These are phyloP conservation scores for Dendrocalamus latiflorus DNA, from an alignment of 202 grass and related monocot genomes.

Conservation along the genomic window DNA sequence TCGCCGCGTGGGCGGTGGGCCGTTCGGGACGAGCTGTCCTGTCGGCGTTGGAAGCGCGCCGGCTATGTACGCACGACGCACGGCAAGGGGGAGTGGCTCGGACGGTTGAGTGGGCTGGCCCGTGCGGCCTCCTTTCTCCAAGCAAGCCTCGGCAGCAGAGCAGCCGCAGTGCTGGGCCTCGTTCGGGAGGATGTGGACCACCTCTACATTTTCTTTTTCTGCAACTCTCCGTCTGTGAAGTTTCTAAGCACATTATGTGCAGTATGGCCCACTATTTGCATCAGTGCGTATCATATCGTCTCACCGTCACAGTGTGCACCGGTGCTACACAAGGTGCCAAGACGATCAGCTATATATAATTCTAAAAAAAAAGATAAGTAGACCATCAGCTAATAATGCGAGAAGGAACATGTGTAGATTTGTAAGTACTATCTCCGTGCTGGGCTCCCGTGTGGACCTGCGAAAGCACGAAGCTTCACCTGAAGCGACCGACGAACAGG, in stretches of 20 bases:
- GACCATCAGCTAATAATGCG: background rate
- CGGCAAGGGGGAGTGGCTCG: background rate
- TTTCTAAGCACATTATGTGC: background rate
- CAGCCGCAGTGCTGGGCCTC: background rate
- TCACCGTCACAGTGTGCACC: background rate
- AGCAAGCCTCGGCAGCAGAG: too few relatives aligned
- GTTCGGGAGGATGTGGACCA: background rate
- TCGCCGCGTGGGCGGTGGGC: background rate
- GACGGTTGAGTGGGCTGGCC: background rate
- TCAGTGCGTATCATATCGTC: background rate
- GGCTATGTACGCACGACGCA: background rate
- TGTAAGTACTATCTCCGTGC: background rate
- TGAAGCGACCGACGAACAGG: background rate
- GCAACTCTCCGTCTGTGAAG: background rate
- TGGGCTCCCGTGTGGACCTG: background rate
- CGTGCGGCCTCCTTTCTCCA: too few relatives aligned
- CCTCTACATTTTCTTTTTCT: background rate
- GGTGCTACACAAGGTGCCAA: background rate
- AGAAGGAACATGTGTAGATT: background rate
- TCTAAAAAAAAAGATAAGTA: too few relatives aligned
- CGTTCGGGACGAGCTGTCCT: background rate
- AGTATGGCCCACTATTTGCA: background rate
- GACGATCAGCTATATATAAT: background rate
- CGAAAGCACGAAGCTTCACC: slow-evolving; percentile 28
- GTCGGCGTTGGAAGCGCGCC: too few relatives aligned